Percentiles rank a stretch among this genome's conserved stretches.
Evolutionary conservation across 2,329 filamentous ascomycete genomes (phyloP).

Genomic region (Endoconidiophora laricicola): DNA sequence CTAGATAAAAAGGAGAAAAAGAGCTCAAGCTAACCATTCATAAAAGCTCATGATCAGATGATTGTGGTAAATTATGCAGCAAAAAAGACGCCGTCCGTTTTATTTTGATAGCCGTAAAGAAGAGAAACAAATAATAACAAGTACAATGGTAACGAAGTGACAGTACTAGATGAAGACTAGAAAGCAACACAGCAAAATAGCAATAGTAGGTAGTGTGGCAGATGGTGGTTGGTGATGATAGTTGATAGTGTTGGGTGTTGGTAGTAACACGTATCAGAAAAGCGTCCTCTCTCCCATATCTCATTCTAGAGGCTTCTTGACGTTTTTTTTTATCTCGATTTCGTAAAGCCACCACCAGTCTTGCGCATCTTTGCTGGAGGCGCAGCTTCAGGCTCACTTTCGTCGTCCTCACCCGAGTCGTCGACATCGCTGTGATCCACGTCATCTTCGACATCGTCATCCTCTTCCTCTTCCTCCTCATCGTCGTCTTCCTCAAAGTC

Average conservation of each 20-base stretch:
- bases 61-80: constrained; percentile 1
- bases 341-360: constrained; percentile 21
- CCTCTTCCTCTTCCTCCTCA: constrained; percentile 28
- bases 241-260: not conserved
- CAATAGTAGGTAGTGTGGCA: not conserved
- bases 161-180: constrained; percentile 1
- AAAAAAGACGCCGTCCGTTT: constrained; percentile 7
- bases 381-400: constrained; percentile 32
- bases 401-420: constrained; percentile 40
- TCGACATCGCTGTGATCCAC: constrained; percentile 41
- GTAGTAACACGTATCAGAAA: not conserved
- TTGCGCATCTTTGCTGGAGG: constrained; percentile 31
- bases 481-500: constrained; percentile 26
- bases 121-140: not conserved
- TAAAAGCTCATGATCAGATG: too few relatives aligned
- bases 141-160: not conserved
- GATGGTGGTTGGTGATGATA: too few relatives aligned
- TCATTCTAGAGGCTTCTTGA: too few relatives aligned
- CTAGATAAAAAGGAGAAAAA: not conserved
- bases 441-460: constrained; percentile 40
- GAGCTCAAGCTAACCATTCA: not conserved
- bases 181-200: constrained; percentile 1
- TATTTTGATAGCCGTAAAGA: constrained; percentile 9
- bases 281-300: not conserved
- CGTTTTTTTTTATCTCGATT: constrained; percentile 20